phyloP scores from a whole-genome alignment of 192 early-diverging fungal species.

The Backusella psychrophila region DNA sequence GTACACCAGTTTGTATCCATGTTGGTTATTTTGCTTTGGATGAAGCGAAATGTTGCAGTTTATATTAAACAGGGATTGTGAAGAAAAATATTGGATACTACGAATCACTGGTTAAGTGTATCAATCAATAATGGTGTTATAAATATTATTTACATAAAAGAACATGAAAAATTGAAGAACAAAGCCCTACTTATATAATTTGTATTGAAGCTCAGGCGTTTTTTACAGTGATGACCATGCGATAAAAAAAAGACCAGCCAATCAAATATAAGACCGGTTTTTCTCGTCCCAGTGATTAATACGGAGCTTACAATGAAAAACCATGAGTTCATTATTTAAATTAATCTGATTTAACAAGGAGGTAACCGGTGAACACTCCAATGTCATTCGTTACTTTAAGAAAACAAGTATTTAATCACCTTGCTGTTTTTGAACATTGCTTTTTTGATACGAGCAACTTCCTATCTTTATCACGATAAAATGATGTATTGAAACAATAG shows the following conservation, averaged over 20 bases:
- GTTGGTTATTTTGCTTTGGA: not conserved
- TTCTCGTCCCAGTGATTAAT: not conserved
- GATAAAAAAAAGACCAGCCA: not conserved
- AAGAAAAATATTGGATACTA: not conserved
- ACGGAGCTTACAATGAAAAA: constrained; percentile 5
- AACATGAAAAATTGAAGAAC: not conserved
- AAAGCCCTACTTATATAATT: not conserved
- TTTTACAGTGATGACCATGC: not conserved
- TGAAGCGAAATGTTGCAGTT: not conserved
- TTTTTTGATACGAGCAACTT: not conserved
- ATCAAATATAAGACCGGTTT: not conserved
- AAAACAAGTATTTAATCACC: not conserved
- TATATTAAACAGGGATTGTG: not conserved
- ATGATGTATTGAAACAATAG: not conserved
- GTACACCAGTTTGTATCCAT: constrained; percentile 26
- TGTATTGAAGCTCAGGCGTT: not conserved
- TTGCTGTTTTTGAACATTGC: not conserved
- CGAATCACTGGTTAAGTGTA: not conserved
- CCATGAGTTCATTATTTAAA: constrained; percentile 1
- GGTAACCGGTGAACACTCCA: not conserved
- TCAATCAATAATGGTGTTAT: not conserved
- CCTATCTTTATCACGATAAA: not conserved
- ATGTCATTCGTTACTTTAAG: not conserved
- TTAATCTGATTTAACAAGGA: constrained; percentile 3
- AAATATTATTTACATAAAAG: not conserved